Percentiles rank a stretch among this genome's conserved stretches.
Evolutionary conservation across 2,329 filamentous ascomycete species (phyloP).

Genomic region (Endocalyx cinctus): DNA sequence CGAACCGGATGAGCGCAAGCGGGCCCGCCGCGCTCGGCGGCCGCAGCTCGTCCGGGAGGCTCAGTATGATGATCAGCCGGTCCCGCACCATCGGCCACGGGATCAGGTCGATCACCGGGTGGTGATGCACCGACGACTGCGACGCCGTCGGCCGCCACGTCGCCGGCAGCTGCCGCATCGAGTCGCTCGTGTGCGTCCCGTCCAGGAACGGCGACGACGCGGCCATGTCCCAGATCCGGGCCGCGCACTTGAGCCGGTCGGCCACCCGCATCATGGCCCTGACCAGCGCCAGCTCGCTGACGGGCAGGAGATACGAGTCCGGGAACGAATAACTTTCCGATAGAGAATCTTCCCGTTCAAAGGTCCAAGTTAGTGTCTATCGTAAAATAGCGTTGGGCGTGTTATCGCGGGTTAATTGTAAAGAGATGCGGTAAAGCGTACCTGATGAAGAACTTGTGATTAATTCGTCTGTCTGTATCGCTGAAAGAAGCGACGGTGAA

Average conservation of each 20-base stretch:
- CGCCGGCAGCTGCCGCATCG: constrained; percentile 34
- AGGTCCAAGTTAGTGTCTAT: too few relatives aligned
- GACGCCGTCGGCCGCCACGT: constrained; percentile 47
- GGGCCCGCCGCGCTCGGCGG: constrained; percentile 42
- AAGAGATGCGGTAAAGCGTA: too few relatives aligned
- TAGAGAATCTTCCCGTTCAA: too few relatives aligned
- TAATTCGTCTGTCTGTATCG: too few relatives aligned
- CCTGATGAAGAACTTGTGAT: too few relatives aligned
- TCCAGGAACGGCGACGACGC: constrained; percentile 42
- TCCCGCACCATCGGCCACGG: constrained; percentile 54
- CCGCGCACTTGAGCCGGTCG: constrained; percentile 36
- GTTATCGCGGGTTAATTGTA: too few relatives aligned
- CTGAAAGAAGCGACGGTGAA: too few relatives aligned
- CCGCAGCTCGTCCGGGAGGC: constrained; percentile 41
- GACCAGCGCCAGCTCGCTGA: constrained; percentile 45
- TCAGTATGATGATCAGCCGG: constrained; percentile 47
- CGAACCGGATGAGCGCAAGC: constrained; percentile 45
- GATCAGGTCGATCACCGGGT: constrained; percentile 53
- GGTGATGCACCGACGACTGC: constrained; percentile 48
- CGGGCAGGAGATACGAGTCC: constrained; percentile 45
- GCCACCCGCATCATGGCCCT: constrained; percentile 44
- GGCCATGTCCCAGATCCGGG: constrained; percentile 41
- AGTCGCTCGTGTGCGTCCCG: constrained; percentile 21
- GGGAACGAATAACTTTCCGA: constrained; percentile 25
- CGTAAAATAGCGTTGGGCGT: too few relatives aligned